Evolutionary conservation across 352 stramenopile genomes (phyloP), one percentile per base, ranked within the genome.

Genomic region (Phytophthora crassamura): DNA sequence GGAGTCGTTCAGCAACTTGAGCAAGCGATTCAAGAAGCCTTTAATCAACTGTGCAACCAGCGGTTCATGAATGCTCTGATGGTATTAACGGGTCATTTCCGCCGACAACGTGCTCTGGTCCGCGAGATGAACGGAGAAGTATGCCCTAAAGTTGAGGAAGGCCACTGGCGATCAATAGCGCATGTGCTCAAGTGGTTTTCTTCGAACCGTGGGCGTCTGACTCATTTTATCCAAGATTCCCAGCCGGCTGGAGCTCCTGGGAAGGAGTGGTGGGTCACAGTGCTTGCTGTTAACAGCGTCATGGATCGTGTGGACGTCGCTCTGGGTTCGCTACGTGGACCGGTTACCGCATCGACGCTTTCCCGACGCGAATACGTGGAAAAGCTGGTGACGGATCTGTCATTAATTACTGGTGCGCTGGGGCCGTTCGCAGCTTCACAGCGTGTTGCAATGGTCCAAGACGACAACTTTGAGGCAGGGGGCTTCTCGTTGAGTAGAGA

Each of bases 201-300:
- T 20, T 35, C 39, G 9, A 57, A 75, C 12, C 56, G 64, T 16
- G 57, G 15, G 14, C 63, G 67, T 16, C 33, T 75, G 34, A 41
- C 49, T 7, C 56, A 61, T 9, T 59, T 60, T 35, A 15, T 66
- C 7, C 53, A 72, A 32, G 56, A 75, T 35, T 48, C 40, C 3
- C 53, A 57, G 34, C 43, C 53, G 16, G 39, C 45, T 33, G 52
- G 46, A 36, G 56, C 62, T 14, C 62, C 62, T 10, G 62, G 67
- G 33, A 64, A 64, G 33, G 62, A 75, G 14, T 75, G 67, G 67
- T 75, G 67, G 67, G 25, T 75, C 51, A 75, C 48, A 20, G 51
- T 72, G 22, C 34, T 72, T 34, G 67, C 64, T 50, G 67, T 69
- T n/a, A 72, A 64, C 28, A 58, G 32, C 11, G 15, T 69, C 16